Conservation (phyloP, 2,329 filamentous ascomycete species). For the Cercospora sesami region DNA sequence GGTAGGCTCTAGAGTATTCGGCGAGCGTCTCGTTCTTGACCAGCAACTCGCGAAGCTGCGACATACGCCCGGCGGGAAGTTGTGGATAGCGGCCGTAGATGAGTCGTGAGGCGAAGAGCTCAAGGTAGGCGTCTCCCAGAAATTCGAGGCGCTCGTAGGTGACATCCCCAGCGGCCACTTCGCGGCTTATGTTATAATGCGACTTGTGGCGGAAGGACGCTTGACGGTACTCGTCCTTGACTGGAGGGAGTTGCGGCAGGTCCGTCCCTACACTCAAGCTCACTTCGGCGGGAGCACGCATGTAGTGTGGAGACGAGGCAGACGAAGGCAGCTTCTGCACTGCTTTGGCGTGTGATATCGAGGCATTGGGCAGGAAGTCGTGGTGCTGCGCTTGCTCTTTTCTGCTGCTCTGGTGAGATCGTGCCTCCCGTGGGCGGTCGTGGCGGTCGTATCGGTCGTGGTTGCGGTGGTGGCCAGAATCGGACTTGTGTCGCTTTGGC, state of each 20-base stretch:
- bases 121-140: slow-evolving; percentile 82
- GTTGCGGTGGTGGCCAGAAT: slow-evolving; percentile 12
- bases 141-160: slow-evolving; percentile 84
- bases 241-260: slow-evolving; percentile 36
- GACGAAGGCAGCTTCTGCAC: slow-evolving; percentile 26
- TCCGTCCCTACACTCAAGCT: slow-evolving; percentile 3
- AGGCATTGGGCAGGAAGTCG: background rate
- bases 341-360: slow-evolving; percentile 23
- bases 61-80: slow-evolving; percentile 66
- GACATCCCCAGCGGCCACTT: slow-evolving; percentile 28
- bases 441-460: slow-evolving; percentile 11
- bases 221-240: slow-evolving; percentile 29
- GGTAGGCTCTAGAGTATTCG: slow-evolving; percentile 68
- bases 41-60: slow-evolving; percentile 74
- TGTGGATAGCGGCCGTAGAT: slow-evolving; percentile 71
- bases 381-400: background rate
- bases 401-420: background rate
- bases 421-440: slow-evolving; percentile 7
- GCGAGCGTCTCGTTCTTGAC: slow-evolving; percentile 79
- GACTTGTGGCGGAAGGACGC: slow-evolving; percentile 41
- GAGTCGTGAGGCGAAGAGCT: slow-evolving; percentile 71
- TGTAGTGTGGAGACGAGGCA: background rate
- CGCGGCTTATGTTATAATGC: slow-evolving; percentile 25
- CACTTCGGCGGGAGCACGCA: slow-evolving; percentile 21
- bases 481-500: slow-evolving; percentile 9